Evolutionary conservation across 495 filamentous ascomycete species (phyloP).

Genomic region (Penicillium arizonense): DNA sequence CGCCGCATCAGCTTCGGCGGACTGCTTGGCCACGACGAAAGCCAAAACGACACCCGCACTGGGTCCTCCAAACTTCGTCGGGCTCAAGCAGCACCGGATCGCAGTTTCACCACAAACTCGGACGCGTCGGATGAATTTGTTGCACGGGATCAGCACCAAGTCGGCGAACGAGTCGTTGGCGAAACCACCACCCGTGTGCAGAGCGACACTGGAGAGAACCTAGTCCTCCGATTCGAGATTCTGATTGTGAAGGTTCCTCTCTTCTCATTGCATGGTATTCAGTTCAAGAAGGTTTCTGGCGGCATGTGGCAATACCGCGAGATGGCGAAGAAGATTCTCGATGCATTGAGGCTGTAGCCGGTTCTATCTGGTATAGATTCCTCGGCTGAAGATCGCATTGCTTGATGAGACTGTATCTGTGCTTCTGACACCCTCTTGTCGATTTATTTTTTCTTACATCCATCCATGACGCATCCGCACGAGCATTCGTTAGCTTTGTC

Average conservation of each 20-base stretch:
- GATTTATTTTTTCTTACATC: conserved; percentile 17
- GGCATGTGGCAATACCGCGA: conserved; percentile 98
- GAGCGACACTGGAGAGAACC: conserved; percentile 74
- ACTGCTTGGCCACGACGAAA: conserved; percentile 61
- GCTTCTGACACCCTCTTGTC: conserved; percentile 4
- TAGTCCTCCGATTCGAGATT: conserved; percentile 90
- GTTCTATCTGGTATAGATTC: background rate
- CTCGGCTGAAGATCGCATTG: conserved; percentile 3
- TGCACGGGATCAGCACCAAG: conserved; percentile 37
- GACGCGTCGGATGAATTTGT: conserved; percentile 76
- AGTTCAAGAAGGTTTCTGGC: conserved; percentile 96
- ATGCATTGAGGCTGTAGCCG: conserved; percentile 73
- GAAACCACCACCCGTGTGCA: conserved; percentile 86
- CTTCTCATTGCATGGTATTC: conserved; percentile 89
- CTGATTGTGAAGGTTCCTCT: conserved; percentile 97
- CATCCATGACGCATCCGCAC: conserved; percentile 32
- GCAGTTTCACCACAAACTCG: conserved; percentile 71
- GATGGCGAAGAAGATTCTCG: conserved; percentile 92
- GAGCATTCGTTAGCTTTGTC: conserved; percentile 23
- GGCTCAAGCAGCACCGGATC: conserved; percentile 54
- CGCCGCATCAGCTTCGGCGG: conserved; percentile 83
- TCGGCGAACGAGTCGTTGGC: conserved; percentile 57
- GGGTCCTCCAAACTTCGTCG: conserved; percentile 31
- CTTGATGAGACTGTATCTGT: conserved; percentile 1
- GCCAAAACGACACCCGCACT: conserved; percentile 33